Conservation (phyloP, 352 stramenopile species). For the Globisporangium emineosum region DNA sequence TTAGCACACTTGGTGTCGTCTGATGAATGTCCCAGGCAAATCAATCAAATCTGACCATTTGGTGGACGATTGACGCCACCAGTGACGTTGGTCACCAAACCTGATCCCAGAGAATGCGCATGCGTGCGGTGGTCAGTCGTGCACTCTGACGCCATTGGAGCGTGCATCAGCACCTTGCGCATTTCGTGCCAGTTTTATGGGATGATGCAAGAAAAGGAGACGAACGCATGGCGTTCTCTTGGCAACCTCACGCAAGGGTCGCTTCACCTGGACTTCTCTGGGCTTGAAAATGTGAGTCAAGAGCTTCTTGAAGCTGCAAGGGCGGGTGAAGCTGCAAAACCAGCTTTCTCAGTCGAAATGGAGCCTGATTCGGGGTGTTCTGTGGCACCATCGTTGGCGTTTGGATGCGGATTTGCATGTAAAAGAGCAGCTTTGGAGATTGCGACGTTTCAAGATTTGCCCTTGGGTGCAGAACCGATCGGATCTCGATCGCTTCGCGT, state of each 20-base stretch:
- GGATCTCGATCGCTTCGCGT: background rate
- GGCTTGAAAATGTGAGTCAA: no score
- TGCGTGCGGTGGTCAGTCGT: background rate
- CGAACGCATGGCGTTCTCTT: background rate
- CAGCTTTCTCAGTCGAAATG: background rate
- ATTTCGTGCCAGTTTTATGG: background rate
- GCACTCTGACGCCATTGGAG: background rate
- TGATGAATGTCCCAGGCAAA: background rate
- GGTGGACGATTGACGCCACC: background rate
- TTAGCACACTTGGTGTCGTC: background rate
- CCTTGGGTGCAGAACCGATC: background rate
- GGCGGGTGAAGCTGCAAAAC: background rate
- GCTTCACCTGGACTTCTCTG: no score
- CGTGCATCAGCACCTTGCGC: background rate
- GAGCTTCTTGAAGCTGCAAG: background rate
- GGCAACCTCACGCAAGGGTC: background rate
- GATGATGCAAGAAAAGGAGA: background rate
- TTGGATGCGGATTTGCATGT: background rate
- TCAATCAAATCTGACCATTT: background rate
- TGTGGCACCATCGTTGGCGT: background rate
- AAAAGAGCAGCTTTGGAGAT: background rate
- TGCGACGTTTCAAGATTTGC: background rate
- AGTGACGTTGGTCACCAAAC: background rate
- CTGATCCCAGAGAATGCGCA: no score
- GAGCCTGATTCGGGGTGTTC: background rate